Base-by-base conservation (phyloP, 2,329 filamentous ascomycete genomes). In the Penicillium sp. region DNA sequence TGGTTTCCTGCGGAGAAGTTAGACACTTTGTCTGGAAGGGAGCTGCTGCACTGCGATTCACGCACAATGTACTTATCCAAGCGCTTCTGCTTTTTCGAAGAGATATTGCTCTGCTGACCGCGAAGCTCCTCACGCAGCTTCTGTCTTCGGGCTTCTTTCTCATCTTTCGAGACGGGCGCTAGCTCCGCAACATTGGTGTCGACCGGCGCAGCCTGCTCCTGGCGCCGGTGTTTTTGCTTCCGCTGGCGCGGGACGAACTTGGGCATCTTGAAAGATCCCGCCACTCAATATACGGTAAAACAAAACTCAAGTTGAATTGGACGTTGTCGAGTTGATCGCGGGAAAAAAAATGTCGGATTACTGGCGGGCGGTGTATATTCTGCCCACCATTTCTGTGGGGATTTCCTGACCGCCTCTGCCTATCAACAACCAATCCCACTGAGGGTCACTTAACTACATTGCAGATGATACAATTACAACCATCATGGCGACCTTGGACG, bases 11-110 rank as follows among this genome's bases (percentile, higher is more conserved):
- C 26, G 37, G 8, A 37, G 18, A n/a, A 36, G 56, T 68, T 55
- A 71, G 60, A 55, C 39, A 21, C 24, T 3, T 51, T 21, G 28
- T 21, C 28, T 21, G 2, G 3, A n/a, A 42, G 23, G 6, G 19
- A 21, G 37, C 31, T n/a, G n/a, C n/a, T n/a, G n/a, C n/a, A n/a
- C n/a, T n/a, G n/a, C 6, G 7, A 11, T 21, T 6, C 51, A 71
- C 77, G 29, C 70, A 83, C 82, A 71, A 89, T 86, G 61, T 88
- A 89, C 67, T 88, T 88, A 62, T 88, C 85, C 58, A 89, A 67
- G 50, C 86, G 77, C 75, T 88, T 88, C 63, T 84, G 80, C 73
- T 89, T 89, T 72, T 88, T 88, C 18, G 78, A 74, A 2, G 81
- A 84, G 54, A 87, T 80, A 60, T 83, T 83, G 3, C 80, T 75